These are phyloP conservation scores for Chaetomium strumarium DNA, from an alignment of 2,329 filamentous ascomycete species.

Conservation along the genomic window DNA sequence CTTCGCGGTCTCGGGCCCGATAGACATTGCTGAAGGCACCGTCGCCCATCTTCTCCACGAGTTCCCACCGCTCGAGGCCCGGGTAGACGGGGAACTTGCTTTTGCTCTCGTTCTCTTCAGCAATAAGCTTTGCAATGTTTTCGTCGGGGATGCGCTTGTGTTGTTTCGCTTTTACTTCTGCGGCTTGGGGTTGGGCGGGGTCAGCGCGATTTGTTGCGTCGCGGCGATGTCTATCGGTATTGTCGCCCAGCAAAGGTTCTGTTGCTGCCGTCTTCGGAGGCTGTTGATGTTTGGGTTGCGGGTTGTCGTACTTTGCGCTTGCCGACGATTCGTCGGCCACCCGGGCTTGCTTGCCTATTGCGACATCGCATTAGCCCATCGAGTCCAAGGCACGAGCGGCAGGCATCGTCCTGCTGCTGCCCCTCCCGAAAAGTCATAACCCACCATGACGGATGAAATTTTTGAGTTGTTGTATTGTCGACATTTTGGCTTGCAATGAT, in stretches of 20 bases:
- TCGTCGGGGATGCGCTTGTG: slow-evolving; percentile 50
- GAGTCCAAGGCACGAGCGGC: not conserved
- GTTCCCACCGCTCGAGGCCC: slow-evolving; percentile 76
- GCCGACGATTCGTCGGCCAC: slow-evolving; percentile 48
- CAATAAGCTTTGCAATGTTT: slow-evolving; percentile 78
- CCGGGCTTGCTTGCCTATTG: slow-evolving; percentile 78
- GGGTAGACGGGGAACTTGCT: slow-evolving; percentile 82
- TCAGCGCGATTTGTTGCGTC: slow-evolving; percentile 49
- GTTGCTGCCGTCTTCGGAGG: slow-evolving; percentile 40
- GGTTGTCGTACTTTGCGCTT: slow-evolving; percentile 46
- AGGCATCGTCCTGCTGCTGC: not conserved
- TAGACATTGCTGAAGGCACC: slow-evolving; percentile 99
- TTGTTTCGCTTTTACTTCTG: slow-evolving; percentile 34
- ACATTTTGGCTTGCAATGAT: slow-evolving; percentile 40
- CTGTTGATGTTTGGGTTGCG: slow-evolving; percentile 49
- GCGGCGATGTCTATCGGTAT: slow-evolving; percentile 45
- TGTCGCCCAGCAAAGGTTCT: slow-evolving; percentile 38
- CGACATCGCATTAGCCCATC: slow-evolving; percentile 21
- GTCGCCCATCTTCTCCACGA: slow-evolving; percentile 97
- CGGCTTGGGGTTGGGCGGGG: slow-evolving; percentile 58
- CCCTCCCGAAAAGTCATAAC: slow-evolving; percentile 21
- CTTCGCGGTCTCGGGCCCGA: slow-evolving; percentile 69
- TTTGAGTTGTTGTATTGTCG: slow-evolving; percentile 88
- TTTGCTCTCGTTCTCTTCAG: slow-evolving; percentile 82
- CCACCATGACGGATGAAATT: slow-evolving; percentile 92